phyloP scores from a whole-genome alignment of 2,329 filamentous ascomycete species.

The Phialophora chinensis region DNA sequence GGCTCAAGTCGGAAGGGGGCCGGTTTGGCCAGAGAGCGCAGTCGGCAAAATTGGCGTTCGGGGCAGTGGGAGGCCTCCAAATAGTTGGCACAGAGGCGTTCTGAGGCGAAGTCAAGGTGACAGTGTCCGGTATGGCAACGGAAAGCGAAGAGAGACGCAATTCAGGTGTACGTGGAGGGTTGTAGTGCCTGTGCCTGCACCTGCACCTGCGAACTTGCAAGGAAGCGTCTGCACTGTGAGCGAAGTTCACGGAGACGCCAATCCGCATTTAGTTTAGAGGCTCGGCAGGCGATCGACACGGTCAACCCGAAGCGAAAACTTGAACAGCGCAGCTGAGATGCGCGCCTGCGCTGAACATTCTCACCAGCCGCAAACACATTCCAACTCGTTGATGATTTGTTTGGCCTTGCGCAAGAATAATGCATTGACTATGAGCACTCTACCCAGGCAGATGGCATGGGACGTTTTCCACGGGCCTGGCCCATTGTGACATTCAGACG shows the following conservation, averaged over 20 bases:
- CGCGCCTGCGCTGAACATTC: conserved; percentile 13
- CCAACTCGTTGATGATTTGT: not conserved
- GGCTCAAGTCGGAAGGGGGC: conserved; percentile 31
- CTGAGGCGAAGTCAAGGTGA: not conserved
- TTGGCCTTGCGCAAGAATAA: not conserved
- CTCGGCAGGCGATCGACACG: conserved; percentile 21
- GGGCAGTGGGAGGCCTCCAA: not conserved
- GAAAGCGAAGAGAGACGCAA: not conserved
- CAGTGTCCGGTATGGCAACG: not conserved
- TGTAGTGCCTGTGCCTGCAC: conserved; percentile 10
- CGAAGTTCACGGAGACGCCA: conserved; percentile 16
- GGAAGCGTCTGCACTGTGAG: conserved; percentile 14
- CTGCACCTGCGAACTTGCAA: conserved; percentile 19
- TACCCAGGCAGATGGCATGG: not conserved
- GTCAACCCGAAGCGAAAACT: conserved; percentile 6
- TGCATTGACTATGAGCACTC: not conserved
- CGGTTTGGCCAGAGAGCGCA: conserved; percentile 19
- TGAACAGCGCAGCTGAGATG: conserved; percentile 8
- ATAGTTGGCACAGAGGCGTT: not conserved
- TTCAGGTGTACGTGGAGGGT: conserved; percentile 3
- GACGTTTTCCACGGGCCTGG: not conserved
- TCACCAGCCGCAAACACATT: conserved; percentile 15
- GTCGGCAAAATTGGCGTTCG: conserved; percentile 12
- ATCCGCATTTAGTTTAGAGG: conserved; percentile 8
- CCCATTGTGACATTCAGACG: not conserved